Evolutionary conservation across 2,329 filamentous ascomycete genomes (phyloP).

Genomic region (Fusarium sp.): DNA sequence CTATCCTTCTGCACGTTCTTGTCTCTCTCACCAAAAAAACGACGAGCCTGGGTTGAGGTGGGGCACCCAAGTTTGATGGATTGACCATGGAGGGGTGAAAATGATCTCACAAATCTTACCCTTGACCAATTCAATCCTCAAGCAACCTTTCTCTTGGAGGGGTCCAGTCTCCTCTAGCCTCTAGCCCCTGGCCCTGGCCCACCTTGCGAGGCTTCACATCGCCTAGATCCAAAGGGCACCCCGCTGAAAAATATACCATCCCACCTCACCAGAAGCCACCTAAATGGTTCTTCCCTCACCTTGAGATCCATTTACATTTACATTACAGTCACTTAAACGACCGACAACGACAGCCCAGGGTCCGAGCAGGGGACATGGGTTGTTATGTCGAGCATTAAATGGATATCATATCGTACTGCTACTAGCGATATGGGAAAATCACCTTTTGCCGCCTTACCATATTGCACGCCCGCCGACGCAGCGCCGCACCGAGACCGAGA

Average conservation of each 20-base stretch:
- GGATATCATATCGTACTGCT: conserved; percentile 2
- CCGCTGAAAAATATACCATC: conserved; percentile 39
- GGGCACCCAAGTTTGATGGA: conserved; percentile 32
- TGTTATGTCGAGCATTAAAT: conserved; percentile 18
- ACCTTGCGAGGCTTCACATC: conserved; percentile 26
- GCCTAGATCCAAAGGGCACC: conserved; percentile 39
- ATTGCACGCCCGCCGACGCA: conserved; percentile 43
- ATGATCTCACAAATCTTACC: conserved; percentile 36
- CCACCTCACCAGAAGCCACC: conserved; percentile 25
- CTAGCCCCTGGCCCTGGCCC: conserved; percentile 11
- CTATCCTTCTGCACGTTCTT: conserved; percentile 31
- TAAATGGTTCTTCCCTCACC: conserved; percentile 31
- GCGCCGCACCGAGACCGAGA: conserved; percentile 42
- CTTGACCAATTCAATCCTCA: conserved; percentile 17
- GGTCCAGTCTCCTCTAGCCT: conserved; percentile 15
- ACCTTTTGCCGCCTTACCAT: conserved; percentile 25
- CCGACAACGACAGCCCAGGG: conserved; percentile 11
- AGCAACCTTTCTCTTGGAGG: conserved; percentile 13
- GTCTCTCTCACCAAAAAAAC: conserved; percentile 32
- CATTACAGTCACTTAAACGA: conserved; percentile 16
- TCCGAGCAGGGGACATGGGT: conserved; percentile 13
- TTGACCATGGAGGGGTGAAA: conserved; percentile 38
- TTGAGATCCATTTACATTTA: conserved; percentile 24
- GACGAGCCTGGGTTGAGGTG: conserved; percentile 30
- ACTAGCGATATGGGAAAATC: conserved; percentile 28